phyloP scores from a whole-genome alignment of 345 rosid species.

The Euclidium syriacum region DNA sequence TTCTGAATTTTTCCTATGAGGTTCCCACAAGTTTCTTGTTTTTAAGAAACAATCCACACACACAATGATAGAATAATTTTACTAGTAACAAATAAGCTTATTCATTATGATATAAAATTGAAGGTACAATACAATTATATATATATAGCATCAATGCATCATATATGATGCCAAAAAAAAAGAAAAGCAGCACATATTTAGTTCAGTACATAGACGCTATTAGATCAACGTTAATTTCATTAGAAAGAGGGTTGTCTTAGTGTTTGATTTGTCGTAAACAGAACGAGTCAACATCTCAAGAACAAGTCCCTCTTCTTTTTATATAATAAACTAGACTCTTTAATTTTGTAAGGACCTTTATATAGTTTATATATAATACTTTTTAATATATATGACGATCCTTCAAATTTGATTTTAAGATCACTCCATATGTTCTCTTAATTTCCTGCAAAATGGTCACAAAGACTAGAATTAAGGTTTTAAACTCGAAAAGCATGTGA shows the following conservation, averaged over 20 bases:
- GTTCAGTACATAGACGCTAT: neutral
- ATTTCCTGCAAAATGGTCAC: conserved; percentile 15
- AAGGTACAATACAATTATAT: neutral
- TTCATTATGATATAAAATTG: neutral
- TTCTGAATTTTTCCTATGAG: too few relatives aligned
- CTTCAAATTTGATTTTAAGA: neutral
- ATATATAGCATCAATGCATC: neutral
- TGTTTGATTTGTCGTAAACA: conserved; percentile 3
- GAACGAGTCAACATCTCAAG: conserved; percentile 7
- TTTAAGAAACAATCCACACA: too few relatives aligned
- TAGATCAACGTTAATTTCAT: neutral
- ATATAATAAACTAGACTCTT: neutral
- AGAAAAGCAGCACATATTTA: neutral
- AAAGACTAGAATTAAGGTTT: neutral
- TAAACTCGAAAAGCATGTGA: neutral
- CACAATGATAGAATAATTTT: too few relatives aligned
- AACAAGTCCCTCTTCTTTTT: conserved; percentile 8
- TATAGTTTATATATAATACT: neutral
- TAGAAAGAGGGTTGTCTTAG: neutral
- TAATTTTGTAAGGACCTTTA: neutral
- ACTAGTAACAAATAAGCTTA: neutral
- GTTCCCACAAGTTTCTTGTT: too few relatives aligned
- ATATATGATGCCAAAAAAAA: too few relatives aligned
- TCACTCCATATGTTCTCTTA: neutral
- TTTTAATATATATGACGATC: neutral